These are phyloP conservation scores for Penicillium griseofulvum DNA, from an alignment of 2,329 filamentous ascomycete genomes.

Conservation along the genomic window DNA sequence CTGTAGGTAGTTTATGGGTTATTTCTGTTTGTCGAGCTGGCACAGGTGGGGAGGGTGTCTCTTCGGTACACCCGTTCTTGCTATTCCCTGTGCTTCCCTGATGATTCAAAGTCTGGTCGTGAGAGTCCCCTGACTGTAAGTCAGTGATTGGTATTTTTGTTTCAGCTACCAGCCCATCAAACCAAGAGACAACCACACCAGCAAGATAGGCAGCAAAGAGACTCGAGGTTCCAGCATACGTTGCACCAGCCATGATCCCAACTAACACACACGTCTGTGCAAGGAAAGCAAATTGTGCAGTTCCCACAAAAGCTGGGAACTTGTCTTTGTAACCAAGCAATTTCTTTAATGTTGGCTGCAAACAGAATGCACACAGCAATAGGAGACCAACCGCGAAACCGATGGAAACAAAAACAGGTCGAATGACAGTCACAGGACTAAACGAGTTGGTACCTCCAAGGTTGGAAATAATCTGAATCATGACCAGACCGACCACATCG, in stretches of 20 bases:
- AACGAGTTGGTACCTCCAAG: conserved; percentile 45
- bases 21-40: neutral
- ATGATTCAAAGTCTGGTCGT: neutral
- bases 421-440: conserved; percentile 43
- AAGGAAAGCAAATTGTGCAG: conserved; percentile 35
- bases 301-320: conserved; percentile 9
- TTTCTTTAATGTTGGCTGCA: conserved; percentile 12
- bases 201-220: conserved; percentile 60
- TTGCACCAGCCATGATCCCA: conserved; percentile 48
- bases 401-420: conserved; percentile 53
- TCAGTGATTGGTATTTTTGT: neutral
- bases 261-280: conserved; percentile 48
- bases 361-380: conserved; percentile 26
- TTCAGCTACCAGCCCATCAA: conserved; percentile 36
- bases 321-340: conserved; percentile 3
- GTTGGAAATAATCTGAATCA: conserved; percentile 72
- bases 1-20: conserved; percentile 15
- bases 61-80: neutral
- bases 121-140: neutral
- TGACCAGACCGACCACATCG: conserved; percentile 58
- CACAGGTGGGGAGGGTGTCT: neutral
- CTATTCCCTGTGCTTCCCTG: neutral
- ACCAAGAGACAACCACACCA: conserved; percentile 52
- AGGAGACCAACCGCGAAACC: conserved; percentile 30
- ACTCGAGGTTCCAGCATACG: conserved; percentile 56